Base-by-base conservation (phyloP, 2,329 filamentous ascomycete species). In the Falciphora oryzae region DNA sequence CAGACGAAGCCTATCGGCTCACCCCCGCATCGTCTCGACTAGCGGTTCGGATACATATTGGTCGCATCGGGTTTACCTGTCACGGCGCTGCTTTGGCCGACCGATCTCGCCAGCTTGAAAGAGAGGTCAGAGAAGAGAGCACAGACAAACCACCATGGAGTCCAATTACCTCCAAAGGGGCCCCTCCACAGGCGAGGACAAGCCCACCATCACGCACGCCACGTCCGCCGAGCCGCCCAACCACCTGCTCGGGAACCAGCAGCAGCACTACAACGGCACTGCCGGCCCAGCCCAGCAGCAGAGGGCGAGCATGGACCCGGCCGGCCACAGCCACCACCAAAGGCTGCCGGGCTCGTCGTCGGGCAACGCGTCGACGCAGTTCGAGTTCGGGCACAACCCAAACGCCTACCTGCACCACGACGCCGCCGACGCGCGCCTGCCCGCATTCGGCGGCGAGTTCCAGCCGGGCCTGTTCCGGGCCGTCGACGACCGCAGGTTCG, bases 401-500 rank as follows among this genome's bases (percentile, higher is more conserved):
- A 74, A 77, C 61, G 74, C 71, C 63, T 76, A 78, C 68, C 66
- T 73, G 7, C 70, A 69, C 65, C 65, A 67, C 62, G 73, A 73
- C 56, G 64, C 67, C 14, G 58, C 27, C 29, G 76, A 77, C 22
- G 68, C 71, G 13, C 74, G 78, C 11, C 73, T 87, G 59, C 81
- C 83, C 63, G 83, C 89, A 71, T 90, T 90, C 72, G 89, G 88
- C 68, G 89, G 89, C 78, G 87, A 89, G 71, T 87, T 91, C 76
- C 88, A 92, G 76, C 89, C 89, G 63, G 88, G 89, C 78, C 75
- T 82, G 59, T 85, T 89, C 81, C 86, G 83, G 76, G 80, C 86
- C 11, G 78, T 80, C 32, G 59, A 44, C 28, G 32, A 85, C 74
- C 87, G 89, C 77, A 89, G 90, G 79, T 86, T 93, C 75, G 91